Percentiles rank a stretch among this genome's conserved stretches.
phyloP scores from a whole-genome alignment of 345 rosid genomes.

The Arabidopsis thaliana region DNA sequence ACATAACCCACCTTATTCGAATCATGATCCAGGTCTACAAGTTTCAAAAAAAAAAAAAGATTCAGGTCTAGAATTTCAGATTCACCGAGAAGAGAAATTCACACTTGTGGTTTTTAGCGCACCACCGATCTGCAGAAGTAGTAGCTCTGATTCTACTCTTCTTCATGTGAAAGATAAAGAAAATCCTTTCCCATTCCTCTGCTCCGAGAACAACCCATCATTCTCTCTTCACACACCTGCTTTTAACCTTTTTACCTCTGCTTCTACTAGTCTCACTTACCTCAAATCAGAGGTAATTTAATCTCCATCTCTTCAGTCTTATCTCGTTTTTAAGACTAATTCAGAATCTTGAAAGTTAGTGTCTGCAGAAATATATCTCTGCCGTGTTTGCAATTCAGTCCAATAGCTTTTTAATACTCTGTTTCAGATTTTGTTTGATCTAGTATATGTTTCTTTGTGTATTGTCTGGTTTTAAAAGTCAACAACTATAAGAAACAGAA shows the following conservation, averaged over 20 bases:
- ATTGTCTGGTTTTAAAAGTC: too few relatives aligned
- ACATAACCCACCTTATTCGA: slow-evolving; percentile 15
- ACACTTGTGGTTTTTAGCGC: slow-evolving; percentile 48
- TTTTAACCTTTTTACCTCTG: slow-evolving; percentile 46
- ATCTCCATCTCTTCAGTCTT: neutral
- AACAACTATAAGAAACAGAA: too few relatives aligned
- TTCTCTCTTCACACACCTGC: slow-evolving; percentile 54
- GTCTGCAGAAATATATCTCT: neutral
- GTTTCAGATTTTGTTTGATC: neutral
- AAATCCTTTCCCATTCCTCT: slow-evolving; percentile 52
- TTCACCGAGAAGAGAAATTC: slow-evolving; percentile 9
- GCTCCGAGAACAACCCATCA: slow-evolving; percentile 43
- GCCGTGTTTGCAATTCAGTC: neutral
- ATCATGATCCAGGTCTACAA: slow-evolving; percentile 7
- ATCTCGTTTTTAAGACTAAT: neutral
- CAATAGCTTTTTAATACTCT: neutral
- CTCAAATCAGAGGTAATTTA: slow-evolving; percentile 53
- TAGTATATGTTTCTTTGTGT: neutral
- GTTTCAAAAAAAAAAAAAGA: neutral
- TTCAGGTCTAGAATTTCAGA: slow-evolving; percentile 22
- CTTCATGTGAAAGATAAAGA: slow-evolving; percentile 8
- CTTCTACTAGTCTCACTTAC: slow-evolving; percentile 34
- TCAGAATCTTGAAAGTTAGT: slow-evolving; percentile 15
- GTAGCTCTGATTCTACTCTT: slow-evolving; percentile 37
- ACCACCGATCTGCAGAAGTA: slow-evolving; percentile 28